Conservation (phyloP, 306 rosid species). For the Trifolium repens region DNA sequence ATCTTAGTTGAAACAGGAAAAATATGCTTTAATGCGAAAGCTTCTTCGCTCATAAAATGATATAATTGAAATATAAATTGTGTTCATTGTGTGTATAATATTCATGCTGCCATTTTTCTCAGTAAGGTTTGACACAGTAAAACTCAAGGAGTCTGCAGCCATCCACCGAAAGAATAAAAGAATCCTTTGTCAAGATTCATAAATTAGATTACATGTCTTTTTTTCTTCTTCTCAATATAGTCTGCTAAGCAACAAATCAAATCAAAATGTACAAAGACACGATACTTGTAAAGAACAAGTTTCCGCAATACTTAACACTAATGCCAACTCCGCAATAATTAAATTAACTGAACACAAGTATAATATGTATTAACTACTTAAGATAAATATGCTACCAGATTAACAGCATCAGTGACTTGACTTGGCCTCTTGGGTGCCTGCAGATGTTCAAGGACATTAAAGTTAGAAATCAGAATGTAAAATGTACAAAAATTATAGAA, state of each 20-base stretch:
- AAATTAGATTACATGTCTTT: conserved; percentile 12
- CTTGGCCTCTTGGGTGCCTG: too few relatives aligned
- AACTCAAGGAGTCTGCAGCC: neutral
- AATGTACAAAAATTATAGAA: too few relatives aligned
- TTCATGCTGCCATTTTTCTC: neutral
- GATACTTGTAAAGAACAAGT: neutral
- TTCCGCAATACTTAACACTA: neutral
- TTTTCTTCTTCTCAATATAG: conserved; percentile 1
- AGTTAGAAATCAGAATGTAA: too few relatives aligned
- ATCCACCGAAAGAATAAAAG: conserved; percentile 16
- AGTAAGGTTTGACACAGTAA: neutral
- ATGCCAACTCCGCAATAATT: conserved; percentile 1
- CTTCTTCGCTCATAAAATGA: neutral
- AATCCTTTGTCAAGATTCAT: neutral
- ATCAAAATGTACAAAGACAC: neutral
- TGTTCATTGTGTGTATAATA: neutral
- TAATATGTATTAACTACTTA: too few relatives aligned
- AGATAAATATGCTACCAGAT: neutral
- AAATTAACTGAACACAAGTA: conserved; percentile 4
- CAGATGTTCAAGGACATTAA: too few relatives aligned
- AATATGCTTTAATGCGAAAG: neutral
- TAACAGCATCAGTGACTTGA: too few relatives aligned
- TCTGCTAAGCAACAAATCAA: conserved; percentile 1
- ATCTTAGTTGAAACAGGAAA: neutral
- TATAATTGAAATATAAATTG: neutral